Base-by-base conservation (phyloP, 179 eudicot genomes). In the Heliamphora pulchella region DNA sequence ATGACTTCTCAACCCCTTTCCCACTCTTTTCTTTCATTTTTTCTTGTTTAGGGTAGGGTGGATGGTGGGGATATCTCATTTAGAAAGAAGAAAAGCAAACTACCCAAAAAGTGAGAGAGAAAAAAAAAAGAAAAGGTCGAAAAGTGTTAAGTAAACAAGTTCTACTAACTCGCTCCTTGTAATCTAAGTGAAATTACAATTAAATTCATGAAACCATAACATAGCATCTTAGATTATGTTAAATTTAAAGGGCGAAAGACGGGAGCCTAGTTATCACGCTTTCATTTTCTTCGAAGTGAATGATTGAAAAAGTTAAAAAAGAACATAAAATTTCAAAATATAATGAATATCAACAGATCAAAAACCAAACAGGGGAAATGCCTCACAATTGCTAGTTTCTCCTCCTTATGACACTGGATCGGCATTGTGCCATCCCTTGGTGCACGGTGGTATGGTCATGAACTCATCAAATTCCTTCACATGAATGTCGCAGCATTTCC, bases 401-500 rank as follows among this genome's bases (percentile, higher is more conserved):
- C 31, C 78, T 9, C 62, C 74, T 79, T 77, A 90, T 8, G 89
- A 80, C 51, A 66, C 80, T 54, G 97, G 88, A 82, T 95, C 85
- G 3, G 93, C 97, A 85, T 88, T 86, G 92, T 93, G 98, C 98
- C 98, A 95, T 61, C 98, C 98, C 86, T 89, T 92, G 50, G 96
- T 39, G 86, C 98, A 95, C 57, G 98, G 95, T 14, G 94, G 94
- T 59, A 95, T 95, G 86, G 79, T 82, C 91, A 93, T 91, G 87
- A 95, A 95, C 89, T 95, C 97, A 14, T 95, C 98, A 44, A 95
- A 93, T 81, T 95, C 98, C 86, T 90, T 90, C 67, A 93, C 98
- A 86, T 91, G 98, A 84, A 95, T 78, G 81, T 95, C 93, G 75
- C 98, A 95, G 75, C 98, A 95, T 84, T 95, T 91, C 98, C 98